Base-by-base conservation (phyloP, 2,329 filamentous ascomycete species). In the Cladosporium halotolerans region DNA sequence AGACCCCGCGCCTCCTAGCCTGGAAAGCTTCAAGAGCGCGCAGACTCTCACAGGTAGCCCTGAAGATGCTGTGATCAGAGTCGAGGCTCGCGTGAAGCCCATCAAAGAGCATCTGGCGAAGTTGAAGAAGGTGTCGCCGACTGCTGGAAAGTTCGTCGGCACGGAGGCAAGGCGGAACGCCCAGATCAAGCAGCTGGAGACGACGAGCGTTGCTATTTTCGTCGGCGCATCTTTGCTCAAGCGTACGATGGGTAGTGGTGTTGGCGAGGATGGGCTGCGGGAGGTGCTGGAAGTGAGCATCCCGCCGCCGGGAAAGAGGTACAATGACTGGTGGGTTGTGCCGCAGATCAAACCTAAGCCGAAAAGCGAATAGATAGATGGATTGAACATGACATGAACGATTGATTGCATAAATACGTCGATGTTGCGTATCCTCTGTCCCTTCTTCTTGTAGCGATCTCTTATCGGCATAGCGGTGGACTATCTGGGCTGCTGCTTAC, bases 1-100 rank as follows among this genome's bases (percentile, higher is more conserved):
- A 9, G 76, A 88, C 2, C 87, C 89, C 0, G 79, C 82, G 55
- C 75, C 88, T 10, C 83, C 87, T 0, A 72, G 79, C 0, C 86
- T 81, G 57, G 79, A 82, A 6, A 79, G 83, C 11, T 89, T 87
- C 57, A 68, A 73, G 34, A 58, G 56, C 23, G 50, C 67, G 9
- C 45, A 6, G 49, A 43, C 11, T 32, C 55, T 57, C 13, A 10
- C 16, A 44, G 31, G 36, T n/a, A 33, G 34, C 16, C 33, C 41
- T 6, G 11, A 31, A 1, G 45, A 54, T 14, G 38, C 31, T 11
- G 39, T 47, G 9, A 8, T 36, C 3, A 34, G 31, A 4, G 55
- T 63, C 13, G 50, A 71, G 1, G 55, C 44, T 0, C 58, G 57
- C 23, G 36, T 75, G 7, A 64, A 62, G 32, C 42, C 58, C 7